A percentile compares a stretch with the other conserved stretches of the same genome.
Conservation (phyloP, 1,284 basidiomycete genomes). For the Microbotryomycetes sp. region DNA sequence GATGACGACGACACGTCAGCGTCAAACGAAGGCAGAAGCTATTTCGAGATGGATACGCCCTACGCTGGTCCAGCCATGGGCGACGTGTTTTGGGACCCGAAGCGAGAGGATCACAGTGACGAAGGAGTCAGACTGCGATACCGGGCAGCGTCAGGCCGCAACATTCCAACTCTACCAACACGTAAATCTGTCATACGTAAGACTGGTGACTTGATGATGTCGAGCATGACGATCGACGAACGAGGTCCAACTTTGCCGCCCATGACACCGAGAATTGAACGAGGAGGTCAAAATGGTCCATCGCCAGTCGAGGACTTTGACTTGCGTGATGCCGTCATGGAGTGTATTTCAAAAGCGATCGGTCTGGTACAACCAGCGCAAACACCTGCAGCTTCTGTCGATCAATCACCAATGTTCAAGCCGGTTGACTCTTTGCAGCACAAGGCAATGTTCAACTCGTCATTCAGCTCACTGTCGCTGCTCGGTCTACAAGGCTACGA, state of each 20-base stretch:
- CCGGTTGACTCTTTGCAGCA: slow-evolving; percentile 25
- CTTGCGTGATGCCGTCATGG: slow-evolving; percentile 88
- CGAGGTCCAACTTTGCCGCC: background rate
- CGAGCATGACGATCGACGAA: slow-evolving; percentile 17
- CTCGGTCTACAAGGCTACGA: slow-evolving; percentile 59
- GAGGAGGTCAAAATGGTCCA: slow-evolving; percentile 11
- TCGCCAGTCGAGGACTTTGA: slow-evolving; percentile 56
- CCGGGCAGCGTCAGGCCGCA: slow-evolving; percentile 37
- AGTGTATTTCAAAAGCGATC: slow-evolving; percentile 94
- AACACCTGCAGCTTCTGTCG: slow-evolving; percentile 26
- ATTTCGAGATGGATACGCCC: slow-evolving; percentile 27
- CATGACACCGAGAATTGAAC: slow-evolving; percentile 26
- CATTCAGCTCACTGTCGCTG: slow-evolving; percentile 77
- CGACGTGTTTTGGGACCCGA: slow-evolving; percentile 30
- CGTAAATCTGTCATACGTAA: slow-evolving; percentile 17
- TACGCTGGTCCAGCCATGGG: slow-evolving; percentile 39
- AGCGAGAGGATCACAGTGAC: slow-evolving; percentile 3
- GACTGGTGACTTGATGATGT: slow-evolving; percentile 32
- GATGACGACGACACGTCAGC: slow-evolving; percentile 42
- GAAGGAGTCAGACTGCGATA: slow-evolving; percentile 26
- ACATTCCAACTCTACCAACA: slow-evolving; percentile 34
- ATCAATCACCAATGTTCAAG: slow-evolving; percentile 30
- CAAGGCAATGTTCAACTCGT: slow-evolving; percentile 55
- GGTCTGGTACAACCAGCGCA: slow-evolving; percentile 81
- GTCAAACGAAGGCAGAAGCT: background rate